These are phyloP conservation scores for Teratosphaeriaceae sp. DNA, from an alignment of 2,329 filamentous ascomycete genomes.

Conservation along the genomic window DNA sequence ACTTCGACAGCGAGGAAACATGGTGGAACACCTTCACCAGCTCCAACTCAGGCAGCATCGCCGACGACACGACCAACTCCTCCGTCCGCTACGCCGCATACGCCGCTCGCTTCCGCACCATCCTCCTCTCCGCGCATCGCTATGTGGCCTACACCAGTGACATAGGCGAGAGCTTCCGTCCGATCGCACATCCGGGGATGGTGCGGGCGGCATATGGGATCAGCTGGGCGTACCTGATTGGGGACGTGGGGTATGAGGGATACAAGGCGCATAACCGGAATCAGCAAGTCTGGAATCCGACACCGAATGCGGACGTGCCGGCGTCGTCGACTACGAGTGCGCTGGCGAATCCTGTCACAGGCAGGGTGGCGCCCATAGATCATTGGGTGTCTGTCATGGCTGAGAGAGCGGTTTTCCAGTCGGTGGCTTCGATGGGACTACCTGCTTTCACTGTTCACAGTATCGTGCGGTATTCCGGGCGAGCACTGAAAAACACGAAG, in stretches of 20 bases:
- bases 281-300: slow-evolving; percentile 65
- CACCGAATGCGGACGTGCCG: slow-evolving; percentile 38
- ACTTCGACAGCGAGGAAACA: slow-evolving; percentile 58
- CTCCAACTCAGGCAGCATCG: slow-evolving; percentile 64
- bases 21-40: slow-evolving; percentile 55
- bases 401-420: slow-evolving; percentile 85
- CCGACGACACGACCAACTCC: slow-evolving; percentile 73
- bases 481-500: slow-evolving; percentile 76
- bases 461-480: slow-evolving; percentile 82
- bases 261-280: slow-evolving; percentile 93
- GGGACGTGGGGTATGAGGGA: slow-evolving; percentile 87
- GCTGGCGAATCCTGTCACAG: slow-evolving; percentile 5
- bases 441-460: slow-evolving; percentile 92
- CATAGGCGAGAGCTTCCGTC: slow-evolving; percentile 92
- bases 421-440: slow-evolving; percentile 84
- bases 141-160: slow-evolving; percentile 96
- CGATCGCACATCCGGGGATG: slow-evolving; percentile 77
- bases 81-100: slow-evolving; percentile 90
- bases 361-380: slow-evolving; percentile 62
- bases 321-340: slow-evolving; percentile 10
- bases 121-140: slow-evolving; percentile 82
- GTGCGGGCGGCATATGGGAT: slow-evolving; percentile 81
- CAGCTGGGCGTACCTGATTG: slow-evolving; percentile 86
- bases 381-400: slow-evolving; percentile 89
- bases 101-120: slow-evolving; percentile 57